Evolutionary conservation across 495 filamentous ascomycete species (phyloP), one percentile per base, ranked within the genome.

Genomic region (Barbatosphaeria neglecta): DNA sequence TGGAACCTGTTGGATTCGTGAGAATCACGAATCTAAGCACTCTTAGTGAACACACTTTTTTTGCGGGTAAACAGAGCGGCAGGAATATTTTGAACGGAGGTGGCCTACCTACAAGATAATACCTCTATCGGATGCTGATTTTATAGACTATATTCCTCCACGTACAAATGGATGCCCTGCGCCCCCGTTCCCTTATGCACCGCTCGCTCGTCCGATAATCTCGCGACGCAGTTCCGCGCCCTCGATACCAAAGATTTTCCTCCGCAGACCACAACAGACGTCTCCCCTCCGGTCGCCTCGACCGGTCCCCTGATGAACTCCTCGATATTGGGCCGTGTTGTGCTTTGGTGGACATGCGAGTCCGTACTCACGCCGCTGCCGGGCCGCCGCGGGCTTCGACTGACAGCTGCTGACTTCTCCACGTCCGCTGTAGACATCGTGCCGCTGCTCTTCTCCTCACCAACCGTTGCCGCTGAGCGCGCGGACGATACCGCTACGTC

Each of bases 121-220:
- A n/a, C n/a, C n/a, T n/a, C n/a, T n/a, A n/a, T n/a, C n/a, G n/a
- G n/a, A n/a, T n/a, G n/a, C n/a, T n/a, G n/a, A n/a, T n/a, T 25
- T 52, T 55, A 70, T 45, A 72, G 72, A 18, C 54, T 59, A 45
- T 72, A 74, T 49, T 74, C 69, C 61, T 77, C 72, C 3, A 68
- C 70, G 53, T 68, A 62, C 44, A 75, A 49, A 52, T 68, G 63
- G 23, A 77, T 74, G 15, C 89, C 88, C 59, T 92, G 86, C 9
- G 88, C 89, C 2, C 86, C 88, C 0, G 85, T 92, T 8, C 89
- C 89, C 56, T 95, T 95, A 53, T 94, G 87, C 28, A 94, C 84
- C 0, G 85, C 89, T 43, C 90, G 66, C 62, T 95, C 90, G 63
- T 95, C 84, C 50, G 84, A 85, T 40, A 95, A 55, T 15, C 64